Base-by-base conservation (phyloP, 1,284 basidiomycete genomes). In the Rhizoctonia solani region DNA sequence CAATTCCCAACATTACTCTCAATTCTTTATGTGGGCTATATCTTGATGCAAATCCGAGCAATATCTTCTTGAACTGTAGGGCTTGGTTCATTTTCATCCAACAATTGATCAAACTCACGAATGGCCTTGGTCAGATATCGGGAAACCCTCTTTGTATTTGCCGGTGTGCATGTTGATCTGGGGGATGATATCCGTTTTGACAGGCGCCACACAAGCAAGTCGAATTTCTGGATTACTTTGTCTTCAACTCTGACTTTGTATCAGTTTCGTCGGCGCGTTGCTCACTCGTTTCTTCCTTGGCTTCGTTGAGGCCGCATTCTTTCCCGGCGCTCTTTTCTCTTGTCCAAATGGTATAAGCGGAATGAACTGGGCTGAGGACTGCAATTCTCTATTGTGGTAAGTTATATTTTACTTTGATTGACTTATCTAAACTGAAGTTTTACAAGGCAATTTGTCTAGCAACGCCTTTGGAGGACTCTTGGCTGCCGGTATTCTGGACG, bases 391-490 rank as follows among this genome's bases (percentile, higher is more conserved):
- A 83, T 68, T 86, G 83, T 71, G 89, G 89, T 6, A 9, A 84
- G 80, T 73, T 79, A 93, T 54, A 85, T 92, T 69, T 92, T 77
- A 90, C 90, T 1, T 92, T 92, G 74, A 89, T 11, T 61, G 68
- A 8, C 68, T 50, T 11, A 55, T 30, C 70, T 1, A 29, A 27
- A 91, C 86, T 34, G 14, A 81, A 77, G 37, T 8, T 8, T 8
- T 39, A 8, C 16, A 8, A 39, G 37, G 37, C 16, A 85, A 80
- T 73, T 79, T 93, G 53, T 85, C 92, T 69, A 88, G 86, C 69
- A 94, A 92, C 77, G 91, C 90, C 1, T 92, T 93, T 74, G 90
- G 91, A 13, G 81, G 89, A 0, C 79, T 93, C 16, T 83, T 93
- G 56, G 90, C 89, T 11, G 89, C 88, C 6, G 86, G 83, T 1